A percentile compares a stretch with the other conserved stretches of the same genome.
Evolutionary conservation across 495 filamentous ascomycete genomes (phyloP).

Genomic region (Aspergillus sclerotiicarbonarius): DNA sequence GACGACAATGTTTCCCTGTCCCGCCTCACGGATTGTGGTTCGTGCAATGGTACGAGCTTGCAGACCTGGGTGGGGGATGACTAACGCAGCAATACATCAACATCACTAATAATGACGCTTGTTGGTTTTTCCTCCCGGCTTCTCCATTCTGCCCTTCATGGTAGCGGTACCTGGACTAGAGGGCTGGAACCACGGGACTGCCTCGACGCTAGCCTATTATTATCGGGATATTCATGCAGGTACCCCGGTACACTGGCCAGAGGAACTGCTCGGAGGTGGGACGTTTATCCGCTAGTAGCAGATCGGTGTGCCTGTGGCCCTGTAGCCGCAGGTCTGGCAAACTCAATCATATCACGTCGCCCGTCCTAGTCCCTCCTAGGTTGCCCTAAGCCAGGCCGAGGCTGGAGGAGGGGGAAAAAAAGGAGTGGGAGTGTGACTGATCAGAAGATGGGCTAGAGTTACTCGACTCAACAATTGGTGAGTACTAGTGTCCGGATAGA

Average conservation of each 20-base stretch:
- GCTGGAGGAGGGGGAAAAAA: neutral
- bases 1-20: constrained; percentile 1
- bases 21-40: neutral
- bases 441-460: neutral
- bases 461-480: neutral
- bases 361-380: neutral
- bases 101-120: neutral
- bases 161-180: neutral
- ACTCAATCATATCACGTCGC: constrained; percentile 7
- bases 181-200: neutral
- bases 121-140: neutral
- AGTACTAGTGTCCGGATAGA: neutral
- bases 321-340: constrained; percentile 6
- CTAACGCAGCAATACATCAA: neutral
- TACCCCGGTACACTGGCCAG: constrained; percentile 5
- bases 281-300: neutral
- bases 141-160: neutral
- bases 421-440: neutral
- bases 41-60: constrained; percentile 2
- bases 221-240: constrained; percentile 9
- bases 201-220: neutral
- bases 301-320: constrained; percentile 6
- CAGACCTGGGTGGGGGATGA: neutral
- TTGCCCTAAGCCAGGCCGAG: neutral
- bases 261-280: neutral